Base-by-base conservation (phyloP, 306 rosid genomes). In the Vigna unguiculata region DNA sequence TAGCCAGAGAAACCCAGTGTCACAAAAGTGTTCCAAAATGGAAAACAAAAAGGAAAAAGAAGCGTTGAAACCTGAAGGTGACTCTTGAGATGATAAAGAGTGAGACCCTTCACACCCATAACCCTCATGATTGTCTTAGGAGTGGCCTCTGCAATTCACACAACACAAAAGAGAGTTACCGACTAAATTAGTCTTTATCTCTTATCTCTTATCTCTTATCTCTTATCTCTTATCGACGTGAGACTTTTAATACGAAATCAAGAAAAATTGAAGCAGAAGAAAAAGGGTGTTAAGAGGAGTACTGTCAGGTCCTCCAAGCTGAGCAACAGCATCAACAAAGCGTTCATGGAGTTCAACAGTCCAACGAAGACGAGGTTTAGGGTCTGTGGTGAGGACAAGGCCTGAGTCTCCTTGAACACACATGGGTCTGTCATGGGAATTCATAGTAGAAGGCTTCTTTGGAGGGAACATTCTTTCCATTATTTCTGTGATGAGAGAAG, bases 81-180 rank as follows among this genome's bases (percentile, higher is more conserved):
- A 85, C 99, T 96, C 90, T 96, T 96, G 78, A 96, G 96, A 85
- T 96, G 99, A 91, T 96, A 96, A 86, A 96, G 98, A 60, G 99
- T 96, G n/a, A 96, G 98, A 77, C 99, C 99, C 88, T 96, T 96
- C 82, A 96, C 99, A 68, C 99, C 96, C 99, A 96, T 96, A 32
- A 92, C 99, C 83, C 99, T 91, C 99, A 96, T 96, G 82, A 96
- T 96, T 32, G 99, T 92, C 83, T 96, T 96, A 1, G 99, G 99
- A 22, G 99, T 96, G 10, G 99, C 99, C 88, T 96, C 99, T 96
- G 79, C 54, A 72, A 77, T 78, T 57, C 38, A 57, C 38, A 28
- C 6, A 28, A 46, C 19, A 49, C 21, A 20, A 28, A 9, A 14
- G 59, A 15, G 25, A 22, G n/a, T n/a, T n/a, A n/a, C n/a, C n/a